These are phyloP conservation scores for Aspergillus bombycis DNA, from an alignment of 2,329 filamentous ascomycete species.

Conservation along the genomic window DNA sequence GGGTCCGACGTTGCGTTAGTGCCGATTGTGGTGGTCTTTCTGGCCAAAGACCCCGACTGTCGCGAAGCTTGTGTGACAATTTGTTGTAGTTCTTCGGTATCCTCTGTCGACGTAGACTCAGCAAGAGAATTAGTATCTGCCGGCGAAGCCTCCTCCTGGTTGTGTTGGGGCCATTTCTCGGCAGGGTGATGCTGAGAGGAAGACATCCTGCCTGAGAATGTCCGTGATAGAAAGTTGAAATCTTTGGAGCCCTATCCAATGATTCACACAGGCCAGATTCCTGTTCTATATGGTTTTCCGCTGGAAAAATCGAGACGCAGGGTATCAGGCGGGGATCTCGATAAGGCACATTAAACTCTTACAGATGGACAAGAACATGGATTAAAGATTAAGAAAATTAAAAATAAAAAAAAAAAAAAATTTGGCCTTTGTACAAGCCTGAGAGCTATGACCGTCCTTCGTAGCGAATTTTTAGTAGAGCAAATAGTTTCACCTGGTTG, in stretches of 20 bases:
- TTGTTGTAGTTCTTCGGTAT: constrained; percentile 25
- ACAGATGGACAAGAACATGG: background rate
- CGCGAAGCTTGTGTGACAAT: constrained; percentile 33
- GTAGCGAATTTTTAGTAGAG: background rate
- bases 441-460: background rate
- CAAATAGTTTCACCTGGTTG: background rate
- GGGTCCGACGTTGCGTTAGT: constrained; percentile 54
- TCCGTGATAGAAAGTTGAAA: background rate
- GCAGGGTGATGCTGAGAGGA: constrained; percentile 12
- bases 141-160: constrained; percentile 15
- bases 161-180: constrained; percentile 26
- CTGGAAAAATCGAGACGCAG: too few relatives aligned
- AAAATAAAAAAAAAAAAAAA: background rate
- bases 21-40: constrained; percentile 48
- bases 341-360: background rate
- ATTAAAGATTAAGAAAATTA: background rate
- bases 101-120: constrained; percentile 30
- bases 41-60: constrained; percentile 38
- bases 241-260: background rate
- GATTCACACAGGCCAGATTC: background rate
- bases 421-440: background rate
- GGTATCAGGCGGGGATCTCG: background rate
- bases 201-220: constrained; percentile 24
- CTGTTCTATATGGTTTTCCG: background rate
- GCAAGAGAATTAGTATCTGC: constrained; percentile 32